These are phyloP conservation scores for Mercurialis annua DNA, from an alignment of 345 rosid species.

Conservation along the genomic window DNA sequence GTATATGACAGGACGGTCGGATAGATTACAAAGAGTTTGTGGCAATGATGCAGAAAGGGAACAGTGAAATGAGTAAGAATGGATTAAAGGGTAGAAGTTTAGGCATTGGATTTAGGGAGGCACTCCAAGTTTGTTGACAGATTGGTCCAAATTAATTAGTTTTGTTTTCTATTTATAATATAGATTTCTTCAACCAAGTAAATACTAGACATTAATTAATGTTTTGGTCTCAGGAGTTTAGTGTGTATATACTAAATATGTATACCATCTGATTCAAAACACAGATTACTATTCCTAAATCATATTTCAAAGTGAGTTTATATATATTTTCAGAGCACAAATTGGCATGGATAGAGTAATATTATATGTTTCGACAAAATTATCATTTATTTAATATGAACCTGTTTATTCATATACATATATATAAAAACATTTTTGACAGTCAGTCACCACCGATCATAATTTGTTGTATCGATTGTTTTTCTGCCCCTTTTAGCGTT, in stretches of 20 bases:
- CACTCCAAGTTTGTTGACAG: slow-evolving; percentile 37
- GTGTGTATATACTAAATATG: background rate
- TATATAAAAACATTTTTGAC: no score
- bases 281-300: background rate
- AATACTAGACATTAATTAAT: background rate
- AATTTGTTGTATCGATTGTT: no score
- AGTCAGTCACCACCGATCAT: no score
- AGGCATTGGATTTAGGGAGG: slow-evolving; percentile 39
- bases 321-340: no score
- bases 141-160: background rate
- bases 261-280: background rate
- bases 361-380: no score
- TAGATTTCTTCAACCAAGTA: background rate
- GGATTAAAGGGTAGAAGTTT: slow-evolving; percentile 23
- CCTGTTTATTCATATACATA: no score
- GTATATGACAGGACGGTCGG: slow-evolving; percentile 50
- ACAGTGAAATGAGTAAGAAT: slow-evolving; percentile 31
- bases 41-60: slow-evolving; percentile 64
- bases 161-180: background rate
- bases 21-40: slow-evolving; percentile 68
- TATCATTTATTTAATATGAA: no score
- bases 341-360: no score
- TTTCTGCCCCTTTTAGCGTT: no score
- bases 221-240: background rate
- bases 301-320: no score